A percentile compares a stretch with the other conserved stretches of the same genome.
Conservation (phyloP, 176 grass and related monocot species). For the Poa annua region DNA sequence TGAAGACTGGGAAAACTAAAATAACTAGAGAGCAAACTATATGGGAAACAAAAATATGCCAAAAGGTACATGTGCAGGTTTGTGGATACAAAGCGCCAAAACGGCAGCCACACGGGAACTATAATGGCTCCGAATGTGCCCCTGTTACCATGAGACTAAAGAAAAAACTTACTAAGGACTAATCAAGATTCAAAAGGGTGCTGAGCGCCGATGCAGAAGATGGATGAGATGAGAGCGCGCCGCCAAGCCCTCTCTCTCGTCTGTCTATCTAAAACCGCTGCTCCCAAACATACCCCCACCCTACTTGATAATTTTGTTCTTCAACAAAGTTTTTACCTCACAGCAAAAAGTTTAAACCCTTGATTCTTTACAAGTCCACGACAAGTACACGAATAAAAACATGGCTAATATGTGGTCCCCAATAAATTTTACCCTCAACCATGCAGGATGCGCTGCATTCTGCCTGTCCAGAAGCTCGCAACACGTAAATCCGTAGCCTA, state of each 20-base stretch:
- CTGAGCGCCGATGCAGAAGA: no score
- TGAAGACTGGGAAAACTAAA: not conserved
- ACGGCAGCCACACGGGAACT: not conserved
- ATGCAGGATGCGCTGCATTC: not conserved
- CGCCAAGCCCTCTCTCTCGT: no score
- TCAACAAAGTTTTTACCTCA: not conserved
- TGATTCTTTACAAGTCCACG: not conserved
- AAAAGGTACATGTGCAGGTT: not conserved
- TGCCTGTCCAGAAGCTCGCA: not conserved
- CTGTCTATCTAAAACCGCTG: not conserved
- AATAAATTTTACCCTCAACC: not conserved
- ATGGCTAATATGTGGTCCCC: not conserved
- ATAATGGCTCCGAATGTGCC: not conserved
- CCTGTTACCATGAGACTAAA: slow-evolving; percentile 7
- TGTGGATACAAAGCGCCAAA: not conserved
- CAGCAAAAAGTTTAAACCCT: not conserved
- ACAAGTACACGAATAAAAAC: not conserved
- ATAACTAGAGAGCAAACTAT: not conserved
- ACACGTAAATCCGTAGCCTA: not conserved
- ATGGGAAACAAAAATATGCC: not conserved
- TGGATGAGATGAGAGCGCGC: no score
- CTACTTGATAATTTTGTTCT: not conserved
- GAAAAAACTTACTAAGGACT: not conserved
- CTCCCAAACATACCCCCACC: not conserved
- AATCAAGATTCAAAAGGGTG: no score